A percentile compares a stretch with the other conserved stretches of the same genome.
Evolutionary conservation across 768 basidiomycete species (phyloP).

Genomic region (Collybiopsis luxurians): DNA sequence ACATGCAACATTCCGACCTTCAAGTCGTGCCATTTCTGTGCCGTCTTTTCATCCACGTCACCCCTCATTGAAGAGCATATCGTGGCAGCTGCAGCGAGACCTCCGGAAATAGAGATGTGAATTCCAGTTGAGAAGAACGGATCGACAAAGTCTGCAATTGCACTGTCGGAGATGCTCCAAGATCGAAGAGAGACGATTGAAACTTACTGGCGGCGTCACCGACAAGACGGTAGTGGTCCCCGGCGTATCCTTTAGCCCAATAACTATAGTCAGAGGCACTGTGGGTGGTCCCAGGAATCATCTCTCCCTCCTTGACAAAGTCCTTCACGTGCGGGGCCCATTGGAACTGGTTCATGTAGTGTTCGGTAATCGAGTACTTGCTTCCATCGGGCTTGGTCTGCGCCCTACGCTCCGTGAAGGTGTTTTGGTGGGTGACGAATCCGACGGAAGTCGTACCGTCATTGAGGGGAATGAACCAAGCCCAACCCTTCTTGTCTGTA

Average conservation of each 20-base stretch:
- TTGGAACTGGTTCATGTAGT: constrained; percentile 29
- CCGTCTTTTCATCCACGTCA: constrained; percentile 25
- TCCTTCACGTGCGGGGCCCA: constrained; percentile 43
- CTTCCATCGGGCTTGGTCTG: constrained; percentile 21
- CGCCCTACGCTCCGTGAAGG: constrained; percentile 36
- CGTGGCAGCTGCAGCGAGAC: constrained; percentile 36
- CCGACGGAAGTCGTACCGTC: constrained; percentile 64
- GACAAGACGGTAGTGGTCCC: constrained; percentile 52
- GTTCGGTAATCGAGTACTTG: constrained; percentile 12
- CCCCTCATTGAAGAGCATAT: constrained; percentile 35
- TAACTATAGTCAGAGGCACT: constrained; percentile 67
- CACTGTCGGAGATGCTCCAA: no score
- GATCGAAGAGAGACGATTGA: background rate
- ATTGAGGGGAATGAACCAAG: constrained; percentile 71
- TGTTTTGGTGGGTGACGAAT: constrained; percentile 57
- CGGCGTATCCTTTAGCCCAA: constrained; percentile 55
- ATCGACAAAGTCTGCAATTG: constrained; percentile 36
- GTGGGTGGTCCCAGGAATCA: constrained; percentile 42
- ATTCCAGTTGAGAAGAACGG: constrained; percentile 46
- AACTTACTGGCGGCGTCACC: constrained; percentile 65
- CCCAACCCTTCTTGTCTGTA: constrained; percentile 68
- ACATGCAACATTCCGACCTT: constrained; percentile 5
- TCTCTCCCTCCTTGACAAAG: constrained; percentile 22
- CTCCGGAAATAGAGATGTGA: constrained; percentile 39
- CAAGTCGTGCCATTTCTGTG: constrained; percentile 13